These are phyloP conservation scores for Atkinsonella texensis DNA, from an alignment of 2,329 filamentous ascomycete species.

Conservation along the genomic window DNA sequence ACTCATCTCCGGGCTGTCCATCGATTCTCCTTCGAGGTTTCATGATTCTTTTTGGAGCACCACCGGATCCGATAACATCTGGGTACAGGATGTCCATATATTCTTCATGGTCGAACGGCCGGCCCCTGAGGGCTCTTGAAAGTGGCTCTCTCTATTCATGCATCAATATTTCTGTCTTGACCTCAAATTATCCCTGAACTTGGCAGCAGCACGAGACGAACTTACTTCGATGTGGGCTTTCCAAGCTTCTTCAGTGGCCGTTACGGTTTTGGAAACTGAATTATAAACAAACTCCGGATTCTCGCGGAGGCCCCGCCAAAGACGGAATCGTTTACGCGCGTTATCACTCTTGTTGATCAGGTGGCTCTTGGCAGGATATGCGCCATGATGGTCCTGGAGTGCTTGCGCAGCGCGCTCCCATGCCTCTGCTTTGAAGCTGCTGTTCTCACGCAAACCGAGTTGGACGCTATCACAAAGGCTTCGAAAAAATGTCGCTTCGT, in stretches of 20 bases:
- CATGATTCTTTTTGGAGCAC: constrained; percentile 47
- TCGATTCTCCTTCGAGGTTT: constrained; percentile 40
- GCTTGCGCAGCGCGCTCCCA: constrained; percentile 46
- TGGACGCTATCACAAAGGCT: constrained; percentile 48
- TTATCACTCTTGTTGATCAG: constrained; percentile 55
- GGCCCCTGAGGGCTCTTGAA: constrained; percentile 42
- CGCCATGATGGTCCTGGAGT: constrained; percentile 41
- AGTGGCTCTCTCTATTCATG: constrained; percentile 40
- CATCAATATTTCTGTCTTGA: constrained; percentile 2
- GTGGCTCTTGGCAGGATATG: constrained; percentile 47
- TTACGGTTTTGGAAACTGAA: constrained; percentile 35
- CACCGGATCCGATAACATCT: constrained; percentile 47
- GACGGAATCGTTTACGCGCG: constrained; percentile 48
- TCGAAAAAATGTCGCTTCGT: constrained; percentile 48
- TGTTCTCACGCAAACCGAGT: constrained; percentile 42
- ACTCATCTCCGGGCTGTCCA: constrained; percentile 31
- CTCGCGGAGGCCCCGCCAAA: constrained; percentile 47
- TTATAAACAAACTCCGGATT: constrained; percentile 46
- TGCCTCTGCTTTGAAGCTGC: constrained; percentile 49
- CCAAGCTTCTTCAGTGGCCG: constrained; percentile 46
- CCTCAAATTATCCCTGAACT: background rate
- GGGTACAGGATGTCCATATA: constrained; percentile 50
- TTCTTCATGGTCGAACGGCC: constrained; percentile 48
- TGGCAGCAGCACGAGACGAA: constrained; percentile 1
- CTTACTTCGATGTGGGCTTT: constrained; percentile 43